These are phyloP conservation scores for Penicillium roqueforti DNA, from an alignment of 495 filamentous ascomycete species.

Conservation along the genomic window DNA sequence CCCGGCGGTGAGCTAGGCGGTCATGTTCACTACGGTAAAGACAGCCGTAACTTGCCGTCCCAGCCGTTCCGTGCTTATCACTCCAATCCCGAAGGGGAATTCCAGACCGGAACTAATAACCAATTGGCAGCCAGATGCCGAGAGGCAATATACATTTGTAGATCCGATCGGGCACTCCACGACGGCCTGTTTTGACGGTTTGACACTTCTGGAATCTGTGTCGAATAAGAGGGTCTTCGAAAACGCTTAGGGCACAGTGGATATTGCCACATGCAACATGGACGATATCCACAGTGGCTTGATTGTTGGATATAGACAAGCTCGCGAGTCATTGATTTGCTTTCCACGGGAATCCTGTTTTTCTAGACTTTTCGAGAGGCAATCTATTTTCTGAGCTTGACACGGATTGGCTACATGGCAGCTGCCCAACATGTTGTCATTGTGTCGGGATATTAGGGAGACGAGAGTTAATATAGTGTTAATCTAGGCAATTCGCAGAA, in stretches of 20 bases:
- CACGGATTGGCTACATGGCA: background rate
- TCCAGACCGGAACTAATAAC: background rate
- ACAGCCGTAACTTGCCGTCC: too few relatives aligned
- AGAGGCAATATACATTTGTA: background rate
- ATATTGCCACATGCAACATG: background rate
- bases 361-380: background rate
- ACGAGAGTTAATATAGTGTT: background rate
- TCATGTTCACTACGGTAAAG: too few relatives aligned
- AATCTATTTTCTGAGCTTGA: background rate
- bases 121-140: background rate
- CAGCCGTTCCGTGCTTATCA: constrained; percentile 2
- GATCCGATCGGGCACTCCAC: constrained; percentile 1
- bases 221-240: background rate
- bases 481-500: background rate
- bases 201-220: background rate
- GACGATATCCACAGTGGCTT: background rate
- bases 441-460: background rate
- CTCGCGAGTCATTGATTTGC: background rate
- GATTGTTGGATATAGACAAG: background rate
- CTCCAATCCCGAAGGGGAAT: too few relatives aligned
- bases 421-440: background rate
- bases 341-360: background rate
- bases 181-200: background rate
- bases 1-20: too few relatives aligned
- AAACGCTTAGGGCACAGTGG: background rate